Conservation (phyloP, 2,329 filamentous ascomycete species). For the Colletotrichum zoysiae region DNA sequence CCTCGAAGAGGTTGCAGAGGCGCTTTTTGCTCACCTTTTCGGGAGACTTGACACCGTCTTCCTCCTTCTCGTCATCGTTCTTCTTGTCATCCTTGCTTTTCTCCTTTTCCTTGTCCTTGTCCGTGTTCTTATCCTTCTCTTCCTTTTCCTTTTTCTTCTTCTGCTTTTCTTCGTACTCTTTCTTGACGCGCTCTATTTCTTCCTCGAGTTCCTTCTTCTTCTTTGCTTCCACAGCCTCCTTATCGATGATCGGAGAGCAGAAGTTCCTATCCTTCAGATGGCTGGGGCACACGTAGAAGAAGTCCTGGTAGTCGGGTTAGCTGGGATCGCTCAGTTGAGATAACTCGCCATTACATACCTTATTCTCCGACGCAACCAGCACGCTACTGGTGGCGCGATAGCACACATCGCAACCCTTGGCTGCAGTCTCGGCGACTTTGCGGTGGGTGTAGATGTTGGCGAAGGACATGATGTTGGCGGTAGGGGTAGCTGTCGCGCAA, state of each 20-base stretch:
- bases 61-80: slow-evolving; percentile 54
- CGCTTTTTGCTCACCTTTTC: slow-evolving; percentile 46
- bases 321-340: background rate
- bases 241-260: slow-evolving; percentile 79
- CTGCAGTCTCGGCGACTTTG: slow-evolving; percentile 84
- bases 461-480: slow-evolving; percentile 62
- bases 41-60: slow-evolving; percentile 42
- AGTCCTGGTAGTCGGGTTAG: slow-evolving; percentile 67
- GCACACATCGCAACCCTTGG: slow-evolving; percentile 91
- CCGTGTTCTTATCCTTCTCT: slow-evolving; percentile 66
- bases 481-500: background rate
- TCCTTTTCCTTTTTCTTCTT: slow-evolving; percentile 77
- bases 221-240: slow-evolving; percentile 73
- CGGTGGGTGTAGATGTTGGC: slow-evolving; percentile 88
- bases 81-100: slow-evolving; percentile 60
- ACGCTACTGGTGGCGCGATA: slow-evolving; percentile 90
- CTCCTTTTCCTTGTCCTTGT: slow-evolving; percentile 61
- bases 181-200: slow-evolving; percentile 74
- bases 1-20: background rate
- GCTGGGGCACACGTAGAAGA: slow-evolving; percentile 88
- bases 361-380: slow-evolving; percentile 88
- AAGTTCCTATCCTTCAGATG: slow-evolving; percentile 89
- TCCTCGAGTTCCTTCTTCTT: slow-evolving; percentile 75
- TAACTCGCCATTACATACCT: slow-evolving; percentile 64
- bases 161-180: slow-evolving; percentile 82